Evolutionary conservation across 306 rosid genomes (phyloP).

Genomic region (Begonia loranthoides): DNA sequence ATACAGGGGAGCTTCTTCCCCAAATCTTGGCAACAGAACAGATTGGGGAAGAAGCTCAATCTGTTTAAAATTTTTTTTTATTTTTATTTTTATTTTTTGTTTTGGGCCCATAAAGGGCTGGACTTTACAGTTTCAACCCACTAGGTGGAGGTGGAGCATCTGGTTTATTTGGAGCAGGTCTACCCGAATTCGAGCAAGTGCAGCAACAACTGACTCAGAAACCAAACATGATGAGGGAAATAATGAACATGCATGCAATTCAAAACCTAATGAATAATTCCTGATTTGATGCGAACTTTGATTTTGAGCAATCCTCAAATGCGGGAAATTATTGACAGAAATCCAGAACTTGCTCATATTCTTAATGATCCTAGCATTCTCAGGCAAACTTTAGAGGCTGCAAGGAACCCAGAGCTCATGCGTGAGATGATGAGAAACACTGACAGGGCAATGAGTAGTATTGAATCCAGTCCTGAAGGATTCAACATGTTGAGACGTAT

Average conservation of each 20-base stretch:
- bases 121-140: too few species aligned
- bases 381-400: slow-evolving; percentile 78
- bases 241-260: slow-evolving; percentile 66
- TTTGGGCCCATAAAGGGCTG: too few species aligned
- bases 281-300: slow-evolving; percentile 59
- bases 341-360: slow-evolving; percentile 73
- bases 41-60: too few species aligned
- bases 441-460: slow-evolving; percentile 89
- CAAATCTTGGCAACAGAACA: too few species aligned
- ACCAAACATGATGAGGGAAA: slow-evolving; percentile 59
- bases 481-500: slow-evolving; percentile 90
- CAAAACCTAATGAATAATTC: slow-evolving; percentile 59
- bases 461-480: slow-evolving; percentile 85
- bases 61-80: too few species aligned
- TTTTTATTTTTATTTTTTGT: too few species aligned
- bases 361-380: slow-evolving; percentile 81
- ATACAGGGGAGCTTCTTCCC: too few species aligned
- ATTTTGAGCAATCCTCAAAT: slow-evolving; percentile 78
- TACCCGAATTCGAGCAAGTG: slow-evolving; percentile 62
- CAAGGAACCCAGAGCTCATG: slow-evolving; percentile 89
- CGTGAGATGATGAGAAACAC: slow-evolving; percentile 95
- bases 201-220: slow-evolving; percentile 60
- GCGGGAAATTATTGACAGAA: slow-evolving; percentile 74
- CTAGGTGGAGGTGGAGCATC: slow-evolving; percentile 32
- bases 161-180: slow-evolving; percentile 49